phyloP scores from a whole-genome alignment of 345 rosid species.

The Dipteronia dyeriana region DNA sequence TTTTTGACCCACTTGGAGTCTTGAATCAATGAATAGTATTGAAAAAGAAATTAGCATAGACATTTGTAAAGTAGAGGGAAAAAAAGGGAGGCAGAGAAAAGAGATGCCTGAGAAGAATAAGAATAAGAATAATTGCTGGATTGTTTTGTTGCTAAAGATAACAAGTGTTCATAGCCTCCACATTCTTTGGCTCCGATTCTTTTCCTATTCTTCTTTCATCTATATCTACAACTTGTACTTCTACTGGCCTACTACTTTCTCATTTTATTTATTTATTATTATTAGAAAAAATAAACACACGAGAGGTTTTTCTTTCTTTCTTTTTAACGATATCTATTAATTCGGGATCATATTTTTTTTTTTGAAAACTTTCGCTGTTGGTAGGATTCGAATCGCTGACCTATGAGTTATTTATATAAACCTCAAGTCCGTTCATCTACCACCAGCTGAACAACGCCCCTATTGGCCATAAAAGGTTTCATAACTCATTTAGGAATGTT shows the following conservation, averaged over 20 bases:
- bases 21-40: neutral
- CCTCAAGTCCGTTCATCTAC: no score
- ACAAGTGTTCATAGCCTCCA: conserved; percentile 8
- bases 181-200: conserved; percentile 25
- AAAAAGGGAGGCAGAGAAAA: conserved; percentile 1
- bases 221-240: neutral
- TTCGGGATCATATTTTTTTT: no score
- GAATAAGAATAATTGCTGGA: conserved; percentile 11
- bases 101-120: neutral
- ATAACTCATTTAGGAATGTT: no score
- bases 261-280: conserved; percentile 9
- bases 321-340: no score
- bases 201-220: neutral
- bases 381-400: no score
- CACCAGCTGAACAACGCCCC: no score
- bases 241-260: neutral
- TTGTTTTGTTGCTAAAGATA: neutral
- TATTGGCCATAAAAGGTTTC: no score
- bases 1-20: conserved; percentile 9
- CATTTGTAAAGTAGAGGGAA: neutral
- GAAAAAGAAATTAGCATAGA: neutral
- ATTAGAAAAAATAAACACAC: no score
- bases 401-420: no score
- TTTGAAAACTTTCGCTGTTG: no score
- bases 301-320: no score